Percentiles rank a stretch among this genome's conserved stretches.
These are phyloP conservation scores for Periconia sp. DNA, from an alignment of 2,329 filamentous ascomycete genomes.

Conservation along the genomic window DNA sequence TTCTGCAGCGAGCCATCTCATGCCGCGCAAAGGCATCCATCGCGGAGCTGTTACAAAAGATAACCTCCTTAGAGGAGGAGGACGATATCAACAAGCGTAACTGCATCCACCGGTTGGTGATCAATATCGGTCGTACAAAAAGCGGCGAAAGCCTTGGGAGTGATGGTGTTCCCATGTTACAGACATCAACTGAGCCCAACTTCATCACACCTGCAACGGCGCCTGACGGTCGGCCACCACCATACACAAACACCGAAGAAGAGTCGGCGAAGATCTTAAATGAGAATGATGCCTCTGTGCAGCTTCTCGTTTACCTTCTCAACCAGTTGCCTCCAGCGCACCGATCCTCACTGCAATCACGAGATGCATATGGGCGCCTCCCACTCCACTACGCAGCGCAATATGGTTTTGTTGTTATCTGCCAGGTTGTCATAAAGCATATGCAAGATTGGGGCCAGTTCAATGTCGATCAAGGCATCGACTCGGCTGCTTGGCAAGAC, in stretches of 20 bases:
- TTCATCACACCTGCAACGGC: slow-evolving; percentile 80
- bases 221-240: slow-evolving; percentile 63
- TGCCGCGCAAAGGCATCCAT: slow-evolving; percentile 70
- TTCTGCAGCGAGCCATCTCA: slow-evolving; percentile 76
- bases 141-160: slow-evolving; percentile 50
- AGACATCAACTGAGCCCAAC: slow-evolving; percentile 59
- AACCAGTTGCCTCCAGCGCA: slow-evolving; percentile 70
- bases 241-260: slow-evolving; percentile 67
- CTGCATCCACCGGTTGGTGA: slow-evolving; percentile 88
- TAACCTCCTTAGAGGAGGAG: slow-evolving; percentile 76
- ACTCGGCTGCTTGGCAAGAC: slow-evolving; percentile 88
- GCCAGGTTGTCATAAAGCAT: slow-evolving; percentile 79
- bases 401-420: slow-evolving; percentile 90
- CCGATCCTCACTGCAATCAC: slow-evolving; percentile 64
- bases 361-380: slow-evolving; percentile 78
- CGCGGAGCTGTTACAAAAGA: slow-evolving; percentile 66
- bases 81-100: slow-evolving; percentile 95
- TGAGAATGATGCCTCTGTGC: slow-evolving; percentile 74
- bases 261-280: slow-evolving; percentile 61
- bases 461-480: slow-evolving; percentile 80
- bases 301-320: slow-evolving; percentile 65
- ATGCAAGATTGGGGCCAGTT: slow-evolving; percentile 92
- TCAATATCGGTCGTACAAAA: slow-evolving; percentile 81
- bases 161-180: slow-evolving; percentile 55
- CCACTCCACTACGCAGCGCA: slow-evolving; percentile 93